Percentiles rank a stretch among this genome's conserved stretches.
These are phyloP conservation scores for Grigorovia transvaalensis DNA, from an alignment of 805 yeast species.

Conservation along the genomic window DNA sequence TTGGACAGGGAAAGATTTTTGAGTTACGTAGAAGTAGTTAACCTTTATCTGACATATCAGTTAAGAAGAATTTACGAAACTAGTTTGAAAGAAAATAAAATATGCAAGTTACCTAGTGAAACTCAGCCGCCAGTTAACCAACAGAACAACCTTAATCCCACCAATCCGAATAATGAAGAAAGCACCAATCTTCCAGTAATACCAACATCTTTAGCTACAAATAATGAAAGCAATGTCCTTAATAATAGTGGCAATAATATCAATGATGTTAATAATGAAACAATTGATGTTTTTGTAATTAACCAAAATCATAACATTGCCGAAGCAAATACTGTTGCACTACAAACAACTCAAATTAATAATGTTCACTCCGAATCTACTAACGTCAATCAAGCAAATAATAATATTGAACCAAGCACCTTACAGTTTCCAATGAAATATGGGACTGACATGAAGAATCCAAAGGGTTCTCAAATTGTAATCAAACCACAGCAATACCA, in stretches of 20 bases:
- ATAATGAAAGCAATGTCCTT: no score
- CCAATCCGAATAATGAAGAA: background rate
- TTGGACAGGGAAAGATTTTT: conserved; percentile 34
- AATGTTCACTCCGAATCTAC: background rate
- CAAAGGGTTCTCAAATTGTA: background rate
- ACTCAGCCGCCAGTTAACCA: no score
- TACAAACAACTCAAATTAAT: background rate
- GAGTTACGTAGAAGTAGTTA: conserved; percentile 53
- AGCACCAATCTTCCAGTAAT: background rate
- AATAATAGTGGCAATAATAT: no score
- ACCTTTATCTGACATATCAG: conserved; percentile 29
- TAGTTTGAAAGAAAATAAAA: background rate
- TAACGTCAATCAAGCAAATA: background rate
- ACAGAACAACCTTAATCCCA: no score
- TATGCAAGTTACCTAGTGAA: background rate
- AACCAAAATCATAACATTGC: background rate
- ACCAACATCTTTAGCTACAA: background rate
- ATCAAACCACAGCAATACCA: conserved; percentile 42
- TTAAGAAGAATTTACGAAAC: background rate
- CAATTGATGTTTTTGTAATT: background rate
- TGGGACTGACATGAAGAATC: background rate
- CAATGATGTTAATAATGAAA: no score
- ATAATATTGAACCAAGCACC: background rate
- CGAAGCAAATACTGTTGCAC: background rate
- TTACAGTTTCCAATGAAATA: background rate